Base-by-base conservation (phyloP, 129 eudicot genomes). In the Deinandra increscens region DNA sequence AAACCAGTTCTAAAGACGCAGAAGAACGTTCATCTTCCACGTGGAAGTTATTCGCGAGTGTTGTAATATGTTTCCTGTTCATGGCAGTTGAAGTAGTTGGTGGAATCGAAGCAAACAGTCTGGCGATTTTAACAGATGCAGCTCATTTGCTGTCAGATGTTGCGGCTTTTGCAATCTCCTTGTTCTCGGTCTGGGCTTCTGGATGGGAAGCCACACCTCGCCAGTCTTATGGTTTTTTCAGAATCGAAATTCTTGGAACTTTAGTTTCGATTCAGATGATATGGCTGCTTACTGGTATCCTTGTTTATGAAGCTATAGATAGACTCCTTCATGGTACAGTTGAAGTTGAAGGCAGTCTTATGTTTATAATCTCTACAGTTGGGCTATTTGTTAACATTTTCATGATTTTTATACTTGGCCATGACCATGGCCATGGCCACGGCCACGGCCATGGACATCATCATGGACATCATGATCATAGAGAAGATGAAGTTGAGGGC, bases 191-290 rank as follows among this genome's bases (percentile, higher is more conserved):
- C 8, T 84, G 89, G 89, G 89, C 89, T n/a, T 68, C 84, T 0
- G 89, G 86, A 18, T 84, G 89, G 86, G 86, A 84, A 71, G 89
- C 89, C 29, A 84, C 77, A 39, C 83, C 86, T 22, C 86, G 81
- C 15, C 89, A 84, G 20, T 78, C 89, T 11, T 84, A 81, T 22
- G 84, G 89, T 1, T 84, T 84, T 46, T 81, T 78, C 37, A 74
- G 89, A 29, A 84, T 84, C 12, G 89, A 84, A 50, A 84, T 84
- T 9, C 83, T 84, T 3, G 89, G 86, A 17, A 81, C 84, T 4
- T 62, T 84, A 9, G 84, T 84, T 20, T 84, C 89, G 12, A 84
- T 84, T 20, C 89, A 81, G 51, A 4, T 84, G 56, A 84, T 81
- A 39, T 84, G 89, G 89, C 68, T 81, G 5, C 85, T 84, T 36